Evolutionary conservation across 148 eudicot species (phyloP).

Genomic region (Fallopia convolvulus): DNA sequence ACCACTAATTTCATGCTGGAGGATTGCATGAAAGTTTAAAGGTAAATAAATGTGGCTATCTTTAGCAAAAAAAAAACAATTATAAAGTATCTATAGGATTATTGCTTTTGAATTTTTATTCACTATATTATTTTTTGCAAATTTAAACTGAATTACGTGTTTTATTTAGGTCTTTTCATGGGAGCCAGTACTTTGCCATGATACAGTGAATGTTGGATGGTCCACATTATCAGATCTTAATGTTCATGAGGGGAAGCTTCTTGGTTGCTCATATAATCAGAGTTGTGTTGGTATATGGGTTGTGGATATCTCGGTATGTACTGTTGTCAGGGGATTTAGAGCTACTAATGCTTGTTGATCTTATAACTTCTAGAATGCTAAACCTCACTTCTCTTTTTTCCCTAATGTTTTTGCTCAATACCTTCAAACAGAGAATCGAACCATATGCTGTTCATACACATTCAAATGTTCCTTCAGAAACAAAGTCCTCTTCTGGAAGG

Average conservation of each 20-base stretch:
- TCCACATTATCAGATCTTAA: conserved; percentile 89
- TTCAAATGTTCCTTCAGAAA: conserved; percentile 49
- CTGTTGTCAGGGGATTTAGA: not conserved
- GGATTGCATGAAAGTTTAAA: conserved; percentile 93
- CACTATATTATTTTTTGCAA: not conserved
- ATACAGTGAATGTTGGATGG: conserved; percentile 96
- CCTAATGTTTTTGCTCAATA: not conserved
- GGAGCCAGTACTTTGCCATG: conserved; percentile 92
- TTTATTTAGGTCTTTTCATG: conserved; percentile 72
- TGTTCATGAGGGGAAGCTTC: conserved; percentile 96
- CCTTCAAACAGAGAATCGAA: conserved; percentile 61
- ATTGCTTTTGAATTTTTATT: not conserved
- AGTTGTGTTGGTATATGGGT: too few relatives aligned
- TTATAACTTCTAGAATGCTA: not conserved
- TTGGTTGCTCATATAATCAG: conserved; percentile 93
- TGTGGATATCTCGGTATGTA: conserved; percentile 70
- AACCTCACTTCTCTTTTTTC: not conserved
- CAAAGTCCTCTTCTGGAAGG: conserved; percentile 43
- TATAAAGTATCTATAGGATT: not conserved
- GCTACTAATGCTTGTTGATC: not conserved
- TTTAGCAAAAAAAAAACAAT: not conserved
- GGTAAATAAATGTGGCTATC: conserved; percentile 29
- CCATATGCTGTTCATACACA: conserved; percentile 57
- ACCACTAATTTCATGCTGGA: too few relatives aligned
- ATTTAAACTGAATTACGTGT: not conserved